Conservation (phyloP, 768 basidiomycete genomes). For the Suillus weaverae region DNA sequence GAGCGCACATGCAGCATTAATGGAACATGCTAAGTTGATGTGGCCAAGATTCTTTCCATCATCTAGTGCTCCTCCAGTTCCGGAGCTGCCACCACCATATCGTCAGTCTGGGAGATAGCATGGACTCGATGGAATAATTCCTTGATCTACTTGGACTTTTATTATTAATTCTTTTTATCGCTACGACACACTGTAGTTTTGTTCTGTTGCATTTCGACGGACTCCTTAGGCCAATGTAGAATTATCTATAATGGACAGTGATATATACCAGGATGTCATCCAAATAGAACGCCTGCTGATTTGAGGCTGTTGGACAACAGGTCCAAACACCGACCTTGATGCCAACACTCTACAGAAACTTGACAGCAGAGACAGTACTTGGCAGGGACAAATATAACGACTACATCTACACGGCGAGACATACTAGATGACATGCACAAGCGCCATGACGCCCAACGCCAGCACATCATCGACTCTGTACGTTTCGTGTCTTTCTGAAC, state of each 20-base stretch:
- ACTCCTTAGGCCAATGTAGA: not conserved
- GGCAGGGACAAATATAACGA: not conserved
- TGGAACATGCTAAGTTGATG: slow-evolving; percentile 31
- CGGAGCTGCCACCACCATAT: slow-evolving; percentile 12
- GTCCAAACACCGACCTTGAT: slow-evolving; percentile 25
- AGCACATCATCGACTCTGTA: slow-evolving; percentile 70
- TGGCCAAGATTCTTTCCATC: slow-evolving; percentile 16
- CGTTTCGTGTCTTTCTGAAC: slow-evolving; percentile 25
- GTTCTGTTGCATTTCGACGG: not conserved
- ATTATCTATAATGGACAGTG: slow-evolving; percentile 1
- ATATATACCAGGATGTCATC: not conserved
- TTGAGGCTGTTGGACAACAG: slow-evolving; percentile 21
- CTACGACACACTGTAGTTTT: slow-evolving; percentile 5
- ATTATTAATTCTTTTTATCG: not conserved
- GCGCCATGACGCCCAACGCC: slow-evolving; percentile 64
- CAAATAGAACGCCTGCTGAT: not conserved
- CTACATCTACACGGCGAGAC: slow-evolving; percentile 4
- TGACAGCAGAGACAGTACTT: not conserved
- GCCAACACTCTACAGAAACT: slow-evolving; percentile 3
- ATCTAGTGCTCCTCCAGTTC: slow-evolving; percentile 9
- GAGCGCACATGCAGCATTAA: slow-evolving; percentile 27
- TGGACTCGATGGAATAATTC: slow-evolving; percentile 6
- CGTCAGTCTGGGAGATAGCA: slow-evolving; percentile 11
- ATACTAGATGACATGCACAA: slow-evolving; percentile 53
- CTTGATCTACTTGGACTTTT: not conserved